Evolutionary conservation across 2,329 filamentous ascomycete species (phyloP).

Genomic region (Periconia macrospinosa): DNA sequence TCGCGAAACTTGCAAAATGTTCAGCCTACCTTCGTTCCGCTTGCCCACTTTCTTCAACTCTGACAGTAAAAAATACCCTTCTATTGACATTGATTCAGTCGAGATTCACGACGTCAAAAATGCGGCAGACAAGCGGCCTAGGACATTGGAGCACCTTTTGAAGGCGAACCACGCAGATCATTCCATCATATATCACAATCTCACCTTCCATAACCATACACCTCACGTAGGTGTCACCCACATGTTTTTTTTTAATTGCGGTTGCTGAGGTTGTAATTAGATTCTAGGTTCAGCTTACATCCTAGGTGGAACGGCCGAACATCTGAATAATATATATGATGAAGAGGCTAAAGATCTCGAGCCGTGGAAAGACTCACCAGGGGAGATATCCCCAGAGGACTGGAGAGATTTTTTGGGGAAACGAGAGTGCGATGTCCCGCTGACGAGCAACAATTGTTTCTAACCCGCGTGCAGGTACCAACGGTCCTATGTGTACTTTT

Average conservation of each 20-base stretch:
- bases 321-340: slow-evolving; percentile 82
- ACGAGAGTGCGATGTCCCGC: slow-evolving; percentile 54
- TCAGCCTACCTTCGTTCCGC: slow-evolving; percentile 20
- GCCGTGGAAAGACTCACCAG: slow-evolving; percentile 80
- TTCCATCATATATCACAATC: slow-evolving; percentile 75
- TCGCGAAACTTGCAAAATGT: slow-evolving; percentile 11
- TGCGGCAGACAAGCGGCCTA: slow-evolving; percentile 72
- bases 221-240: slow-evolving; percentile 62
- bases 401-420: slow-evolving; percentile 86
- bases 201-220: slow-evolving; percentile 79
- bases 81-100: slow-evolving; percentile 64
- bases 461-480: slow-evolving; percentile 64
- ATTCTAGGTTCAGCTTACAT: slow-evolving; percentile 84
- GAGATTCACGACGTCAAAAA: slow-evolving; percentile 80
- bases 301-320: slow-evolving; percentile 71
- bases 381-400: slow-evolving; percentile 79
- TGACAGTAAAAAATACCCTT: slow-evolving; percentile 15
- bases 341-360: slow-evolving; percentile 71
- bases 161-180: slow-evolving; percentile 91
- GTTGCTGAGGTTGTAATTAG: slow-evolving; percentile 45
- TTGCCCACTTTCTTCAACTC: slow-evolving; percentile 12
- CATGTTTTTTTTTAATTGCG: slow-evolving; percentile 16
- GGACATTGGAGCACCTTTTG: slow-evolving; percentile 86
- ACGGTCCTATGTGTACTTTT: slow-evolving; percentile 90
- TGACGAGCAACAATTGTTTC: slow-evolving; percentile 2